Base-by-base conservation (phyloP, 75 land plant genomes). In the Picea sitchensis region DNA sequence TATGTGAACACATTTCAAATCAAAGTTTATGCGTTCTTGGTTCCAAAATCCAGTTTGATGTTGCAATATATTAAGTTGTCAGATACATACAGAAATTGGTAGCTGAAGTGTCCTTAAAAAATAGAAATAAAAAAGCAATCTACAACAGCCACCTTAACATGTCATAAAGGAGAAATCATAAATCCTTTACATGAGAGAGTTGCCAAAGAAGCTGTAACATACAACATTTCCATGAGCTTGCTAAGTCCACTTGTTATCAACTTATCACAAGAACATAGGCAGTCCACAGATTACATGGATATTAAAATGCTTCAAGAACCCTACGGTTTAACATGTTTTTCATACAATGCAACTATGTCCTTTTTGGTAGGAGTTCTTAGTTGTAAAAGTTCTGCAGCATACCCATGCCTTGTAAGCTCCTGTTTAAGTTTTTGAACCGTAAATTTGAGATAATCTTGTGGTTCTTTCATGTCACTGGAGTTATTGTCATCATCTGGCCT, bases 371-470 rank as follows among this genome's bases (percentile, higher is more conserved):
- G 88, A 80, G 87, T 94, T 81, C 87, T 90, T 83, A 89, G 51
- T 82, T 83, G 80, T 65, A 92, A 81, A 65, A 96, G 80, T 61
- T 94, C 87, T n/a, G 86, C 91, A 23, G 93, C 98, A 85, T 89
- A 91, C 58, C 94, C 92, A 73, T 90, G 84, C 74, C 86, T 91
- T 9, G 99, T 94, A 21, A 96, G 82, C 80, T 89, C 95, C 68
- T 94, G 90, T 82, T 90, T 96, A 21, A 96, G 88, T 73, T 91
- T 92, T 32, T 65, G 78, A 26, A 96, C 86, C 0, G 99, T 96
- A 61, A 96, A 83, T 75, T 90, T 96, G 4, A 81, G 84, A 76
- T 96, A 96, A 57, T 96, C 95, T 21, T 89, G 88, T 38, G 82
- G 17, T 32, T 73, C 81, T 9, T 64, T 72, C 58, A 83, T 83